Evolutionary conservation across 2,329 filamentous ascomycete genomes (phyloP).

Genomic region (Ceratocystis alfenasii): DNA sequence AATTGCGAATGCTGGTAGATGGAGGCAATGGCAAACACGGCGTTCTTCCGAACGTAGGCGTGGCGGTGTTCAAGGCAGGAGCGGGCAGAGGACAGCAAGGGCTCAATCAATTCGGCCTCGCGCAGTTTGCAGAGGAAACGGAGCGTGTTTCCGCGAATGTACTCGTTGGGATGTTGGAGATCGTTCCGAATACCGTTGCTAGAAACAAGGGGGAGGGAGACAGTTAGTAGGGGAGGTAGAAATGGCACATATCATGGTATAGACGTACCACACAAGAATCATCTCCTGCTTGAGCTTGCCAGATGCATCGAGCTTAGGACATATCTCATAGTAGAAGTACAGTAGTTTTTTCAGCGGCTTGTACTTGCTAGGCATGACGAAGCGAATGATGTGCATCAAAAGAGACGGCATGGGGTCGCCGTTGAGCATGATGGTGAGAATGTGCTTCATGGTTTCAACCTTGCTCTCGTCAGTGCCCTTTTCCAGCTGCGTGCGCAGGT

Average conservation of each 20-base stretch:
- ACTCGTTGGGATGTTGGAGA: constrained; percentile 94
- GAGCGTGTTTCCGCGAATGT: constrained; percentile 93
- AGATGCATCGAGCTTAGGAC: constrained; percentile 80
- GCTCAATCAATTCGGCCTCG: constrained; percentile 91
- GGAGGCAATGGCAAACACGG: constrained; percentile 85
- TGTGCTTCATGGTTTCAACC: constrained; percentile 90
- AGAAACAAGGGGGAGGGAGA: constrained; percentile 18
- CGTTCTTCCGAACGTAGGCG: constrained; percentile 96
- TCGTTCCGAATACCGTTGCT: constrained; percentile 98
- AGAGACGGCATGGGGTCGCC: constrained; percentile 90
- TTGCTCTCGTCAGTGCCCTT: constrained; percentile 89
- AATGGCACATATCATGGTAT: constrained; percentile 25
- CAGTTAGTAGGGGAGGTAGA: neutral
- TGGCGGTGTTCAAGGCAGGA: constrained; percentile 91
- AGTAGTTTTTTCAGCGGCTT: constrained; percentile 95
- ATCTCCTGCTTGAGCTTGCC: constrained; percentile 99
- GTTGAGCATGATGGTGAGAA: constrained; percentile 95
- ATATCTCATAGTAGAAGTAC: constrained; percentile 99
- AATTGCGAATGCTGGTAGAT: constrained; percentile 85
- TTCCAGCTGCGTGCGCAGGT: constrained; percentile 85
- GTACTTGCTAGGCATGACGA: constrained; percentile 97
- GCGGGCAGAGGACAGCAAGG: constrained; percentile 81
- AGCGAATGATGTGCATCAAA: constrained; percentile 99
- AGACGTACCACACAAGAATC: constrained; percentile 82
- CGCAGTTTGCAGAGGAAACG: constrained; percentile 94